These are phyloP conservation scores for Xanthoconium purpureum DNA, from an alignment of 768 basidiomycete species.

Conservation along the genomic window DNA sequence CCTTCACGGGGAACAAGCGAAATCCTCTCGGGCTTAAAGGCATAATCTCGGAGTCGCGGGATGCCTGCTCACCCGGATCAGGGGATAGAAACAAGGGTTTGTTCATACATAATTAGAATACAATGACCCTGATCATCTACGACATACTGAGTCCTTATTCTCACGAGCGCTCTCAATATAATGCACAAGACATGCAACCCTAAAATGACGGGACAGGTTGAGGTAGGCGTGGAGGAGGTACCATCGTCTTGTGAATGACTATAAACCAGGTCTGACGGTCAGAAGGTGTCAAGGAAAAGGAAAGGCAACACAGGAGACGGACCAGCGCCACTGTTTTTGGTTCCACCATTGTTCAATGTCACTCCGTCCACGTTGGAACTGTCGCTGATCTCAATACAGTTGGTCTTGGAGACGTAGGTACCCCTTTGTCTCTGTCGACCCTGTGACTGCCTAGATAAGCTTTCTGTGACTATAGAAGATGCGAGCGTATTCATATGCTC, in stretches of 20 bases:
- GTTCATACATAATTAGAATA: too few relatives aligned
- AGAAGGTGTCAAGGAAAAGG: neutral
- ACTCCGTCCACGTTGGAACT: neutral
- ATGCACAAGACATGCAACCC: neutral
- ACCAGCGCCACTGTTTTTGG: slow-evolving; percentile 10
- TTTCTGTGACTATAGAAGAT: neutral
- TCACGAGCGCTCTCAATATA: neutral
- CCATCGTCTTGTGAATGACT: slow-evolving; percentile 11
- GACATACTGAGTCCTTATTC: neutral
- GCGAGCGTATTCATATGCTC: neutral
- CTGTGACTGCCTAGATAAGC: neutral
- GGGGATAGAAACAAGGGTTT: too few relatives aligned
- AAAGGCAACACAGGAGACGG: neutral
- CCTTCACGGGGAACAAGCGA: slow-evolving; percentile 49
- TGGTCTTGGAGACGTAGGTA: neutral
- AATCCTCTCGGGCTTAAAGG: neutral
- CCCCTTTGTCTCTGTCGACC: neutral
- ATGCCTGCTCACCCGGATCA: too few relatives aligned
- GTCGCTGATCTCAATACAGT: neutral
- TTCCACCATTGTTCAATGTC: slow-evolving; percentile 10
- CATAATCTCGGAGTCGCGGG: too few relatives aligned
- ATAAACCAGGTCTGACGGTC: neutral
- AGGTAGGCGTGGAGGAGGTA: neutral
- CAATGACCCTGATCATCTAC: too few relatives aligned
- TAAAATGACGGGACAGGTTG: neutral